phyloP scores from a whole-genome alignment of 1,284 basidiomycete genomes.

The Thelephora terrestris region DNA sequence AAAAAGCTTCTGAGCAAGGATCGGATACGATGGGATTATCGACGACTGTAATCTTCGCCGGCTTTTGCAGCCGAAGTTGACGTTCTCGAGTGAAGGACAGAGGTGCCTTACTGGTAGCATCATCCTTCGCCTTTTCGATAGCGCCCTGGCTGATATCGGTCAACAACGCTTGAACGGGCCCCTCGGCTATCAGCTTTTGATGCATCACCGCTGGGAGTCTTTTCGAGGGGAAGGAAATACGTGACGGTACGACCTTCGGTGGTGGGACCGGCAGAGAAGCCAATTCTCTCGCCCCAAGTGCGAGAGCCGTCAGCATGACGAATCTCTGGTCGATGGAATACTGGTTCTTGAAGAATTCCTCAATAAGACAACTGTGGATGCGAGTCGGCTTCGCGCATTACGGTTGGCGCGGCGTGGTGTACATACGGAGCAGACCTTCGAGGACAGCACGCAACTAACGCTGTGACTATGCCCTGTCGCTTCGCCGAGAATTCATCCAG shows the following conservation, averaged over 20 bases:
- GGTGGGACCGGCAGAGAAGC: constrained; percentile 55
- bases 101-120: constrained; percentile 40
- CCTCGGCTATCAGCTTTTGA: constrained; percentile 46
- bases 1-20: constrained; percentile 3
- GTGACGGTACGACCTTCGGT: constrained; percentile 25
- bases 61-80: constrained; percentile 55
- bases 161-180: constrained; percentile 41
- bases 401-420: not conserved
- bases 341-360: constrained; percentile 89
- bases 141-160: constrained; percentile 49
- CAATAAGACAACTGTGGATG: constrained; percentile 59
- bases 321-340: constrained; percentile 83
- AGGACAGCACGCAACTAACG: constrained; percentile 75
- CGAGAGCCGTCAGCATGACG: constrained; percentile 78
- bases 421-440: constrained; percentile 71
- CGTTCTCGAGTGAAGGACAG: constrained; percentile 56
- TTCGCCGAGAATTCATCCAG: constrained; percentile 72
- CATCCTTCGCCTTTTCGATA: constrained; percentile 44
- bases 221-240: constrained; percentile 66
- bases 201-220: constrained; percentile 64
- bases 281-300: constrained; percentile 77
- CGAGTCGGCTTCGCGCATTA: not conserved
- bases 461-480: constrained; percentile 67
- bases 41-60: constrained; percentile 37
- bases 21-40: not conserved